Evolutionary conservation across 1,284 basidiomycete genomes (phyloP), one percentile per base, ranked within the genome.

Genomic region (Spongiforma sp.): DNA sequence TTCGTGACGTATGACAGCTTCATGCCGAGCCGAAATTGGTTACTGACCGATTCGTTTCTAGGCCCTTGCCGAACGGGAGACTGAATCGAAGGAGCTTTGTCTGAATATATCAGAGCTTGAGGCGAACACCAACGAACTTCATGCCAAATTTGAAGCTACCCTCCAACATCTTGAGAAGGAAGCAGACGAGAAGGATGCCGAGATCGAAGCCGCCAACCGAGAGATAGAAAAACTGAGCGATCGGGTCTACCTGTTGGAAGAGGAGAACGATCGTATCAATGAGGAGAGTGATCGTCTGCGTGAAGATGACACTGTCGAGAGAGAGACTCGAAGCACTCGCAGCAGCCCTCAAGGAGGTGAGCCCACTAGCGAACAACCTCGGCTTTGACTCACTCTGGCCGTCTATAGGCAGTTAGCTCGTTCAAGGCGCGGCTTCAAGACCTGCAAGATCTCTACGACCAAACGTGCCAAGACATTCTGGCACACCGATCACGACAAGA

Each of bases 191-290:
- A 91, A 91, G 76, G 89, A 93, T 57, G 83, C 82, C 5, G 90
- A 94, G 73, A 81, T 89, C 55, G 82, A 82, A 61, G 85, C 83
- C 52, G 83, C 89, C 7, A 91, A 92, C 71, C 80, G 84, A 32
- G 90, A 92, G 69, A 86, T 97, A 36, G 88, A 94, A 77, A 88
- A 86, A 68, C 84, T 94, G 54, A 83, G 89, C 5, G 85, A 93
- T 68, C 83, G 84, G 37, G 80, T 90, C 30, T 89, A 87, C 70
- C 79, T 83, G 57, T 78, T 89, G 4, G 85, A 86, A 60, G 83
- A 86, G 41, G 88, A 89, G 67, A 77, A 80, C 12, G 88, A 90
- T 54, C 78, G 76, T 28, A 69, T 85, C 53, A 81, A 80, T 66
- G 80, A 88, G 65, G 81, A 87, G 64, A 82, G 83, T 66, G 81